These are phyloP conservation scores for Entoloma clypeatum DNA, from an alignment of 1,284 basidiomycete species.

Conservation along the genomic window DNA sequence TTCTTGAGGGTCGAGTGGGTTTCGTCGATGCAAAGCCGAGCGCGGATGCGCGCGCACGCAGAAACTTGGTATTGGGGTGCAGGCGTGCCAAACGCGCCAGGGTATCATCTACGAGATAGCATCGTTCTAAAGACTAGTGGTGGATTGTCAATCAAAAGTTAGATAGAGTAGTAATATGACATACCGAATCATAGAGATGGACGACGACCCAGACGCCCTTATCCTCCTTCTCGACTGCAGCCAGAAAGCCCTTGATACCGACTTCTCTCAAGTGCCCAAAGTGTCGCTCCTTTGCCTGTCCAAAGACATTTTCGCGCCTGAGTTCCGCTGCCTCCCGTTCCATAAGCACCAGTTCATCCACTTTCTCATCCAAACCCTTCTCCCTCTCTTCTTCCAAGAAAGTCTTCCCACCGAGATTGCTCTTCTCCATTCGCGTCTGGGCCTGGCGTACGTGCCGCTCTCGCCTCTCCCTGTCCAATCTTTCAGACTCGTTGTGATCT, in stretches of 20 bases:
- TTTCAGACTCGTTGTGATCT: slow-evolving; percentile 67
- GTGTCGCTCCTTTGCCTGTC: slow-evolving; percentile 45
- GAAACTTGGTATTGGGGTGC: slow-evolving; percentile 74
- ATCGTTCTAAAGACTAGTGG: slow-evolving; percentile 75
- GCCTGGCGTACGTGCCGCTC: slow-evolving; percentile 47
- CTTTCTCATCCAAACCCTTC: slow-evolving; percentile 44
- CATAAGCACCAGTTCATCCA: slow-evolving; percentile 38
- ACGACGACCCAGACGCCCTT: slow-evolving; percentile 72
- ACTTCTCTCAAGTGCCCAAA: slow-evolving; percentile 85
- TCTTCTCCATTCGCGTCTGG: slow-evolving; percentile 56
- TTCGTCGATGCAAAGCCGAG: slow-evolving; percentile 67
- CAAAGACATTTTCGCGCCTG: slow-evolving; percentile 40
- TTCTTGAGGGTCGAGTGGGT: slow-evolving; percentile 19
- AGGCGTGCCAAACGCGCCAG: slow-evolving; percentile 65
- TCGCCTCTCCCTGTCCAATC: slow-evolving; percentile 45
- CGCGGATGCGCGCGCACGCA: slow-evolving; percentile 68
- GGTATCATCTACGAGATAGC: slow-evolving; percentile 65
- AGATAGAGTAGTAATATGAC: slow-evolving; percentile 27
- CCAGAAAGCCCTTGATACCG: slow-evolving; percentile 67
- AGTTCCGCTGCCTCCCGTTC: slow-evolving; percentile 35
- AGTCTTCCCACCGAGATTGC: slow-evolving; percentile 60
- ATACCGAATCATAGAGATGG: slow-evolving; percentile 79
- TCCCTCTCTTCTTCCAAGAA: slow-evolving; percentile 69
- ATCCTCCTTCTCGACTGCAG: slow-evolving; percentile 73
- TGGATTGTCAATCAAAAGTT: slow-evolving; percentile 2